Evolutionary conservation across 2,329 filamentous ascomycete species (phyloP), one percentile per base, ranked within the genome.

Genomic region (Calonectria ilicicola): DNA sequence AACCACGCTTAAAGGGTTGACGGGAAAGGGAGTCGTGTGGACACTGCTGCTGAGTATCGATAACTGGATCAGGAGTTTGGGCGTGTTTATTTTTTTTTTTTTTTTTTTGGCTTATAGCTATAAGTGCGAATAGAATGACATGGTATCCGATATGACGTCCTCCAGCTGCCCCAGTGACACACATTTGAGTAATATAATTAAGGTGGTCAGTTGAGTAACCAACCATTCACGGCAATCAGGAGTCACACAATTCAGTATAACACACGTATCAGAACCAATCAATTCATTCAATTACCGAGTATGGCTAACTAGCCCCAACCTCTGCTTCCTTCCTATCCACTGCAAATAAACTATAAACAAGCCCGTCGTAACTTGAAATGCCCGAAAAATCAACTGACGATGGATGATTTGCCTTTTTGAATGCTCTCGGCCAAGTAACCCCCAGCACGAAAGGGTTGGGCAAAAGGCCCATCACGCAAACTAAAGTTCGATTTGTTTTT

Each of bases 11-110:
- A 32, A 53, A 58, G 51, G 69, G 58, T 32, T 10, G 32, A 56
- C 51, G 74, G 60, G 69, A 63, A 67, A 76, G 67, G 49, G 70
- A 72, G 69, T 62, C 35, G 71, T 63, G 64, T 73, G 56, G 47
- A 49, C 69, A 69, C 62, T 65, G 70, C 62, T 67, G 69, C 70
- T 72, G 75, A 69, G 69, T 77, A 73, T 76, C 62, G 65, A 77
- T 75, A 75, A 69, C 70, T 73, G 73, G 77, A 65, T 74, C 71
- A 67, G 77, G 77, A 78, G 77, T 79, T 79, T 73, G 67, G 76
- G 77, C 76, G 77, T 64, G 69, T 64, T 78, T 60, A 23, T 19
- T 19, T 15, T 49, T 26, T 26, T 32, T 29, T 29, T 29, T 29
- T 23, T 51, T 44, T 44, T 53, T 53, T 29, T 53, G 32, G 32